Evolutionary conservation across 2,329 filamentous ascomycete genomes (phyloP).

Genomic region (Tetracladium maxilliforme): DNA sequence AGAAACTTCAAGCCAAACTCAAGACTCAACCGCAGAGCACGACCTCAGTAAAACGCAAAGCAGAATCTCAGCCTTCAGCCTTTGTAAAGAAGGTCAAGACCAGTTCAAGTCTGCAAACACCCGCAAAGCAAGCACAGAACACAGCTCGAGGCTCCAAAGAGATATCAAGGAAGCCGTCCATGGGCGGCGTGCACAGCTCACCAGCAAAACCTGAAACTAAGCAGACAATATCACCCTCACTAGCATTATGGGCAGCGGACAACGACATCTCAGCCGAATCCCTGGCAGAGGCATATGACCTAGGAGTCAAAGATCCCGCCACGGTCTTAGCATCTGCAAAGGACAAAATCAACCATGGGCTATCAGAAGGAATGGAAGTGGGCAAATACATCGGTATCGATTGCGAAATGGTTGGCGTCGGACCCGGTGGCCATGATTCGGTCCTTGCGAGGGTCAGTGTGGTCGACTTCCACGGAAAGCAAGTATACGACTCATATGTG

Average conservation of each 20-base stretch:
- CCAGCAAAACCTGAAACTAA: slow-evolving; percentile 16
- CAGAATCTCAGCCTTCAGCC: too few species aligned
- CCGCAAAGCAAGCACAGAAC: too few species aligned
- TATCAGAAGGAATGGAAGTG: slow-evolving; percentile 45
- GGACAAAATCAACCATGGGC: slow-evolving; percentile 47
- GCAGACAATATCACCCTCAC: slow-evolving; percentile 31
- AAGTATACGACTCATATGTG: slow-evolving; percentile 91
- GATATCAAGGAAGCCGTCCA: slow-evolving; percentile 14
- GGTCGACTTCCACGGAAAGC: slow-evolving; percentile 85
- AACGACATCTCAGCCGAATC: slow-evolving; percentile 45
- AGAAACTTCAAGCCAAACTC: slow-evolving; percentile 51
- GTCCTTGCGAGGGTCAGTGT: slow-evolving; percentile 76
- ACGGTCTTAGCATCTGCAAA: slow-evolving; percentile 27
- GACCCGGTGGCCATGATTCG: slow-evolving; percentile 53
- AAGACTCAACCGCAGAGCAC: slow-evolving; percentile 24
- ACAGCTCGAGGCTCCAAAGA: slow-evolving; percentile 1
- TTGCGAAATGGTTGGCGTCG: slow-evolving; percentile 96
- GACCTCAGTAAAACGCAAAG: too few species aligned
- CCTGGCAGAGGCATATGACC: slow-evolving; percentile 45
- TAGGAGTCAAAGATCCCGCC: slow-evolving; percentile 33
- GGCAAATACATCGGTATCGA: slow-evolving; percentile 90
- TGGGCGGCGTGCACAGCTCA: slow-evolving; percentile 43
- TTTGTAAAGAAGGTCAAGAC: too few species aligned
- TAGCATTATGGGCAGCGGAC: slow-evolving; percentile 45
- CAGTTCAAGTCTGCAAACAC: too few species aligned